phyloP scores from a whole-genome alignment of 129 eudicot species.

The Chrysanthemum makinoi region DNA sequence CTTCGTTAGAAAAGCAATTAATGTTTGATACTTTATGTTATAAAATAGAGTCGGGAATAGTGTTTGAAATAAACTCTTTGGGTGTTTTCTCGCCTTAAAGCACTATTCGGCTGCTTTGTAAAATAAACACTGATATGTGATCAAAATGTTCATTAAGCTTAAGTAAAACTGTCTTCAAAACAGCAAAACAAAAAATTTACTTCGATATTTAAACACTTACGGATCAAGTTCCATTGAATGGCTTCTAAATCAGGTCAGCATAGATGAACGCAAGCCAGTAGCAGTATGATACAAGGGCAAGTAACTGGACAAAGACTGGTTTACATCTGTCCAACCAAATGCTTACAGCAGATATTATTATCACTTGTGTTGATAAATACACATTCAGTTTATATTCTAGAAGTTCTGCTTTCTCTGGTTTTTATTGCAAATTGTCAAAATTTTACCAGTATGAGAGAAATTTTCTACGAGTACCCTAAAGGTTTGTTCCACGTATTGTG shows the following conservation, averaged over 20 bases:
- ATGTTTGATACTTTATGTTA: constrained; percentile 1
- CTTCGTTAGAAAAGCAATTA: neutral
- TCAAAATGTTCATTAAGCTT: neutral
- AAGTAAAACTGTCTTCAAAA: neutral
- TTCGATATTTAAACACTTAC: neutral
- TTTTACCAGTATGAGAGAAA: too few relatives aligned
- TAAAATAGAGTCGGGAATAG: neutral
- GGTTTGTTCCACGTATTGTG: too few relatives aligned
- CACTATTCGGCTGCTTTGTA: neutral
- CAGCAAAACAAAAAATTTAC: neutral
- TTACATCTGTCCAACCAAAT: constrained; percentile 1
- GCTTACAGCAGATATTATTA: constrained; percentile 1
- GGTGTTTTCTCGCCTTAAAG: neutral
- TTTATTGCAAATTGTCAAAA: neutral
- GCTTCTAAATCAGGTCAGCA: constrained; percentile 22
- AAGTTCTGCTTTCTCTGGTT: neutral
- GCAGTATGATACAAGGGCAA: constrained; percentile 22
- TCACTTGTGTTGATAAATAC: neutral
- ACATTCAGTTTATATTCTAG: constrained; percentile 6
- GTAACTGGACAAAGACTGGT: neutral
- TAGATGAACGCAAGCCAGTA: constrained; percentile 33
- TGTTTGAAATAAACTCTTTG: neutral
- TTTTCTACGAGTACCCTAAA: too few relatives aligned
- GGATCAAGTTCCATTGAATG: neutral
- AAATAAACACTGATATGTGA: neutral